Base-by-base conservation (phyloP, 2,329 filamentous ascomycete species). In the Thelonectria rubi region DNA sequence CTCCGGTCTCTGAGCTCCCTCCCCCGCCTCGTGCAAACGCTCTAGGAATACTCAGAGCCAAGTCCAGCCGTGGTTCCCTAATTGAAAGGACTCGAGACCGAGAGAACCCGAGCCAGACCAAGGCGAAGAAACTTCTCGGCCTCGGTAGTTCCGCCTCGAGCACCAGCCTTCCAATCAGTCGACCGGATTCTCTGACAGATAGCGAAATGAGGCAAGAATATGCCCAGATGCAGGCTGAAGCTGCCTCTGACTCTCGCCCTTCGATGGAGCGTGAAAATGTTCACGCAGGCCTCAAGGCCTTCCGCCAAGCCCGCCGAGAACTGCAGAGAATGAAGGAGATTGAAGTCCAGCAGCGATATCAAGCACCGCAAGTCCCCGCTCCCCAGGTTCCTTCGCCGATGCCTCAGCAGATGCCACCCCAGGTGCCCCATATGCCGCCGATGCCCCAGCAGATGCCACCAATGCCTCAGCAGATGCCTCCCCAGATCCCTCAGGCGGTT, bases 1-100 rank as follows among this genome's bases (percentile, higher is more conserved):
- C 69, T 0, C 68, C 72, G 15, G 24, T 68, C 47, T 77, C 78
- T 48, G 81, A 79, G 45, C 82, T 82, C 3, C 80, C 82, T 20
- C 66, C 77, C 12, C 65, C 75, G 10, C 62, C 75, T n/a, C 77
- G 80, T 51, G 77, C 85, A 4, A 88, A 87, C 67, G 84, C 87
- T 1, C 78, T 92, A 21, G 87, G 85, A 20, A 86, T 91, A 56
- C 77, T 93, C 54, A 85, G 86, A 63, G 77, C 84, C 20, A 92
- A 91, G 76, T 84, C 88, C 3, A 93, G 91, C 72, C 82, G 84
- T 18, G 87, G 89, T 14, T 91, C 90, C 3, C 77, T 93, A 24
- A 79, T 82, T 24, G 84, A 84, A 17, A 76, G 81, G 49, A 79
- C 79, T 45, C 75, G 77, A 55, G 82, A 85, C 11, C 73, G 74